A percentile compares a stretch with the other conserved stretches of the same genome.
Conservation (phyloP, 1,284 basidiomycete genomes). For the Sphaerobolus stellatus region DNA sequence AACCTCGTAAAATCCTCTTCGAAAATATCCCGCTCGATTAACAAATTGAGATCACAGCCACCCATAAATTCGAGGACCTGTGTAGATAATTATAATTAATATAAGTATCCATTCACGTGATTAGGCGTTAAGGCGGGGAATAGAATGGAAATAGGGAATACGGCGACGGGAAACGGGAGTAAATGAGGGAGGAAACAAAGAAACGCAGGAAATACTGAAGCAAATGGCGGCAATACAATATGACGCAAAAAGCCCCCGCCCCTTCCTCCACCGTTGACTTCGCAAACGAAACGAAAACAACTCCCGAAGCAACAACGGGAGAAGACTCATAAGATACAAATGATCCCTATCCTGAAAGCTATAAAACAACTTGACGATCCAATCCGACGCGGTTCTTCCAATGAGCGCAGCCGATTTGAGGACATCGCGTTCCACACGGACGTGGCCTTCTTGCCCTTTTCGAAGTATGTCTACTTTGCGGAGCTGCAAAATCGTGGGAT, state of each 20-base stretch:
- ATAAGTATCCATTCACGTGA: too few species aligned
- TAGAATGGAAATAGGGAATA: too few species aligned
- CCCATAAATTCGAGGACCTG: slow-evolving; percentile 93
- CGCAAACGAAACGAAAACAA: slow-evolving; percentile 15
- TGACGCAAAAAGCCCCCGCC: too few species aligned
- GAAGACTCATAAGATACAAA: slow-evolving; percentile 83
- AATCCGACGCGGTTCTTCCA: slow-evolving; percentile 71
- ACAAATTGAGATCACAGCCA: slow-evolving; percentile 92
- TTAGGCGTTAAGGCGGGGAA: too few species aligned
- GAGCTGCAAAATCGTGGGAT: slow-evolving; percentile 51
- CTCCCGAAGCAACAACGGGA: too few species aligned
- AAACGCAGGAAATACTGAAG: too few species aligned
- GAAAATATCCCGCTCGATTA: slow-evolving; percentile 93
- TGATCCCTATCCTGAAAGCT: slow-evolving; percentile 91
- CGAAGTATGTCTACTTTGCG: slow-evolving; percentile 96
- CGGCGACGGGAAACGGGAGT: too few species aligned
- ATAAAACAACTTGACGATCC: slow-evolving; percentile 93
- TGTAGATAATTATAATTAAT: too few species aligned
- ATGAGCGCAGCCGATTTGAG: slow-evolving; percentile 79
- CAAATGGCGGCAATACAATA: too few species aligned
- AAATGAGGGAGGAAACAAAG: too few species aligned
- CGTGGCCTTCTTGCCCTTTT: slow-evolving; percentile 97
- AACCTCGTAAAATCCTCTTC: slow-evolving; percentile 92
- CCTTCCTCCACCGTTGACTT: too few species aligned
- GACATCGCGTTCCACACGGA: slow-evolving; percentile 87